Base-by-base conservation (phyloP, 2,329 filamentous ascomycete genomes). In the Escovopsis sp. region DNA sequence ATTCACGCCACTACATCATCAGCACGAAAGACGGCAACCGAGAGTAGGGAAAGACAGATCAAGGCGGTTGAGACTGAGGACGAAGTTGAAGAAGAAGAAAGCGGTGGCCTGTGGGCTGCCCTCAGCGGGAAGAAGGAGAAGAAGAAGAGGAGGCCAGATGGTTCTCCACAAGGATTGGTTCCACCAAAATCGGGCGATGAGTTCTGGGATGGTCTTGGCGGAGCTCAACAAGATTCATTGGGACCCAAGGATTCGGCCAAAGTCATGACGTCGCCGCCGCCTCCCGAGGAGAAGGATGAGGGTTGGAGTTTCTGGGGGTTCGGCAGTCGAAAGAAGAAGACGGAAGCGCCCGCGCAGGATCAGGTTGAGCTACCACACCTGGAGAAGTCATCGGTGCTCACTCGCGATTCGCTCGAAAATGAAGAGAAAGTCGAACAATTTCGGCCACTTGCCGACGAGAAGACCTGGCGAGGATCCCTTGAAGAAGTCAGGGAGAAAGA, bases 301-400 rank as follows among this genome's bases (percentile, higher is more conserved):
- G 43, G 45, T 18, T 46, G 49, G 48, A 48, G 45, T 37, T 41
- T 48, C 15, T 52, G 50, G 50, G 48, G 48, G 19, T 41, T 43
- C 33, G 44, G 43, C 14, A 28, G 14, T 15, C 37, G 36, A 25
- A 39, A 35, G 27, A 39, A 39, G 29, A 35, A 32, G 14, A 15
- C 28, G 15, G 34, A 35, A n/a, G 25, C 36, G 14, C 34, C 35
- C 10, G 16, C 36, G 21, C 21, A 25, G 11, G 11, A 8, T 25
- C 3, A 8, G 13, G 33, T 34, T 13, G 38, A 33, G n/a, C 17
- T 4, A 14, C 18, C 17, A 7, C 18, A n/a, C 9, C 4, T 14
- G 13, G 17, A 23, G 10, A n/a, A 31, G 19, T 31, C 35, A 12
- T 21, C 23, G 16, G 23, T 21, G 21, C 21, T 8, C 4, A 3